Percentiles rank a stretch among this genome's conserved stretches.
Evolutionary conservation across 2,329 filamentous ascomycete species (phyloP).

Genomic region (Nemania serpens): DNA sequence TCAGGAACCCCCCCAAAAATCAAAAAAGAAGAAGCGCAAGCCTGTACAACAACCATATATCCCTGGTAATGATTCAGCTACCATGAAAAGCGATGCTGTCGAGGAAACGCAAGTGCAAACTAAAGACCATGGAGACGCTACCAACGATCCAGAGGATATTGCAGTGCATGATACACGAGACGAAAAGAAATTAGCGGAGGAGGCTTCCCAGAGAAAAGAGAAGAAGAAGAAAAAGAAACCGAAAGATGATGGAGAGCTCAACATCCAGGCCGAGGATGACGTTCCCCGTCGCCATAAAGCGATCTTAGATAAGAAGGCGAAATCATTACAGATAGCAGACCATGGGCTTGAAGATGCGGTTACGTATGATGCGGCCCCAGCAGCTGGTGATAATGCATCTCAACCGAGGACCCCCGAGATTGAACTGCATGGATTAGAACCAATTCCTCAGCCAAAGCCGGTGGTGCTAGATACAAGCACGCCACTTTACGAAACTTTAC

Average conservation of each 20-base stretch:
- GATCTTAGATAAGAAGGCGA: slow-evolving; percentile 60
- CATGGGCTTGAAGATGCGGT: slow-evolving; percentile 42
- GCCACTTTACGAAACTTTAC: slow-evolving; percentile 77
- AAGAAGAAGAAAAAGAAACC: slow-evolving; percentile 36
- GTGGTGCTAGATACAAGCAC: slow-evolving; percentile 60
- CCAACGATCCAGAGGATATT: slow-evolving; percentile 25
- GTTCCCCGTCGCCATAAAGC: slow-evolving; percentile 49
- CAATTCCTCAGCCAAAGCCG: slow-evolving; percentile 77
- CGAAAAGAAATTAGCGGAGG: slow-evolving; percentile 18
- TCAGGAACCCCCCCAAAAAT: slow-evolving; percentile 42
- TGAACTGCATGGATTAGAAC: slow-evolving; percentile 73
- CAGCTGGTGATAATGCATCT: slow-evolving; percentile 10
- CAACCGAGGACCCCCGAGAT: slow-evolving; percentile 30
- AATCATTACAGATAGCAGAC: slow-evolving; percentile 56
- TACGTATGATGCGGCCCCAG: slow-evolving; percentile 37
- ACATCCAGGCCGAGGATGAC: slow-evolving; percentile 27
- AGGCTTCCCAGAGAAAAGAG: slow-evolving; percentile 34
- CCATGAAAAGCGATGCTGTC: slow-evolving; percentile 25
- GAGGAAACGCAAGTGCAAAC: slow-evolving; percentile 8
- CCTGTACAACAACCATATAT: slow-evolving; percentile 38
- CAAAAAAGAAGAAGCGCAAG: slow-evolving; percentile 46
- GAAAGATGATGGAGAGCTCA: slow-evolving; percentile 22
- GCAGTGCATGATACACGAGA: slow-evolving; percentile 23
- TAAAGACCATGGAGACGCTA: neutral
- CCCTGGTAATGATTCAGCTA: neutral